A percentile compares a stretch with the other conserved stretches of the same genome.
Evolutionary conservation across 1,139 yeast genomes (phyloP).

Genomic region (Pichia sp.): DNA sequence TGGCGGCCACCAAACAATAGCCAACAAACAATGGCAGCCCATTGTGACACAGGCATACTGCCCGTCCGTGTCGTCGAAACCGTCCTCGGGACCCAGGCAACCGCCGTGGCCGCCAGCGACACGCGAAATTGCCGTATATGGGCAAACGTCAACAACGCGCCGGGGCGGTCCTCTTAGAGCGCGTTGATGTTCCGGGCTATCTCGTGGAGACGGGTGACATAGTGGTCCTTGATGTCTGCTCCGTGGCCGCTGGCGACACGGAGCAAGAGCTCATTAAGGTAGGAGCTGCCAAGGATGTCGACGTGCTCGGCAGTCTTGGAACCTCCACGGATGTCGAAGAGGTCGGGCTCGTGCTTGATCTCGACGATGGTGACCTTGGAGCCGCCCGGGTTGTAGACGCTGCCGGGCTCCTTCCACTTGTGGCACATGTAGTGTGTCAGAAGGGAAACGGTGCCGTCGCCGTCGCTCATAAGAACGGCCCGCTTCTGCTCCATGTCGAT

Average conservation of each 20-base stretch:
- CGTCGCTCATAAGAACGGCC: constrained; percentile 80
- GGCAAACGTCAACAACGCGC: constrained; percentile 5
- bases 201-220: constrained; percentile 55
- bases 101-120: neutral
- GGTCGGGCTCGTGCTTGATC: constrained; percentile 87
- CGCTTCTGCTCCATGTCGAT: constrained; percentile 53
- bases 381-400: constrained; percentile 79
- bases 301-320: constrained; percentile 98
- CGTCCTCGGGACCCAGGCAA: neutral
- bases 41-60: too few relatives aligned
- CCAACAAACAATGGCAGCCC: too few relatives aligned
- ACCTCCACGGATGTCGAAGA: constrained; percentile 93
- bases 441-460: constrained; percentile 92
- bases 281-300: constrained; percentile 91
- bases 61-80: too few relatives aligned
- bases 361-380: constrained; percentile 76
- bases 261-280: constrained; percentile 77
- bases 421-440: constrained; percentile 77
- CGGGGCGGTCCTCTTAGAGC: neutral
- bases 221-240: constrained; percentile 54
- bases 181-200: constrained; percentile 45
- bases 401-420: constrained; percentile 72
- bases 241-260: constrained; percentile 82
- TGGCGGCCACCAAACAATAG: too few relatives aligned
- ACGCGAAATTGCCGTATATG: neutral